Conservation (phyloP, 2,329 filamentous ascomycete genomes). For the Pseudogymnoascus destructans region DNA sequence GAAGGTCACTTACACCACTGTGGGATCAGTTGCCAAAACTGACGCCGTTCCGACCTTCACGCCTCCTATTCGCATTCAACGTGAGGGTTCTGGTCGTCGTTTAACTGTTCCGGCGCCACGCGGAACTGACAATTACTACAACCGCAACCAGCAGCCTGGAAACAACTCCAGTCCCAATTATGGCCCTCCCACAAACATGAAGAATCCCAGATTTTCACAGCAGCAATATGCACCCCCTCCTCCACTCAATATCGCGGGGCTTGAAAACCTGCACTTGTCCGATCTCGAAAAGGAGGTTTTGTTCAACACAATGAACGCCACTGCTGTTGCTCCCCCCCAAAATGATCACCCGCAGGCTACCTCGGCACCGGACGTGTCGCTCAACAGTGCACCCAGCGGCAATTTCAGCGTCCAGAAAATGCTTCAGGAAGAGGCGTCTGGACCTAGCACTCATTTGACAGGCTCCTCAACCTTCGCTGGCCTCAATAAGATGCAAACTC, state of each 20-base stretch:
- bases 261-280: background rate
- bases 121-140: background rate
- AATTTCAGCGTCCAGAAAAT: constrained; percentile 7
- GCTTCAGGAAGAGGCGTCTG: background rate
- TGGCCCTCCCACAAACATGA: background rate
- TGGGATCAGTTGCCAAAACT: constrained; percentile 25
- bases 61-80: constrained; percentile 26
- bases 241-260: constrained; percentile 12
- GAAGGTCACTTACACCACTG: constrained; percentile 25
- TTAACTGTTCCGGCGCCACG: background rate
- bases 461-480: constrained; percentile 14
- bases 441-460: background rate
- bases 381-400: background rate
- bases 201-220: background rate
- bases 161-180: background rate
- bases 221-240: constrained; percentile 10
- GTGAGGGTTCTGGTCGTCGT: constrained; percentile 24
- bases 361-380: background rate
- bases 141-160: constrained; percentile 2
- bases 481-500: constrained; percentile 24
- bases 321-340: background rate
- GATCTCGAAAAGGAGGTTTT: constrained; percentile 10
- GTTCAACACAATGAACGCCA: background rate
- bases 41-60: constrained; percentile 22
- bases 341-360: background rate